phyloP scores from a whole-genome alignment of 768 basidiomycete genomes.

The Serpula lacrymans region DNA sequence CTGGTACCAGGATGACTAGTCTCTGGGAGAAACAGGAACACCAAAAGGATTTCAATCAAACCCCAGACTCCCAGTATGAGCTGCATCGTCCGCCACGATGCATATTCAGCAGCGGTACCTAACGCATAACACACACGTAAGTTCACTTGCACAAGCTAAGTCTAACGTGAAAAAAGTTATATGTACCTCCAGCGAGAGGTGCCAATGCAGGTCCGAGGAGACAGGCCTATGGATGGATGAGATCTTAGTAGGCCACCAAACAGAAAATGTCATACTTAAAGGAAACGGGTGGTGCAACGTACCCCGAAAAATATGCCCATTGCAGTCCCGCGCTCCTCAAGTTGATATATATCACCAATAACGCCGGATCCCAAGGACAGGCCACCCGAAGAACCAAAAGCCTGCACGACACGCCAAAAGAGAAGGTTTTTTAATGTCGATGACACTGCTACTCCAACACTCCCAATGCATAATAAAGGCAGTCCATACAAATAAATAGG shows the following conservation, averaged over 20 bases:
- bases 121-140: background rate
- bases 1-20: slow-evolving; percentile 59
- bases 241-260: background rate
- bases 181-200: slow-evolving; percentile 51
- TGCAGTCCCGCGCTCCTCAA: slow-evolving; percentile 59
- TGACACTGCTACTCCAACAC: slow-evolving; percentile 55
- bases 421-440: slow-evolving; percentile 44
- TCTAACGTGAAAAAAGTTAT: background rate
- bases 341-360: slow-evolving; percentile 62
- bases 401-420: slow-evolving; percentile 62
- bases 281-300: slow-evolving; percentile 3
- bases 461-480: slow-evolving; percentile 56
- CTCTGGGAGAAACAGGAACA: slow-evolving; percentile 56
- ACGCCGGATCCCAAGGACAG: slow-evolving; percentile 56
- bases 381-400: slow-evolving; percentile 57
- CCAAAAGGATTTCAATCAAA: slow-evolving; percentile 34
- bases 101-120: slow-evolving; percentile 54
- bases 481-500: slow-evolving; percentile 56
- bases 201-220: slow-evolving; percentile 62
- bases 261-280: slow-evolving; percentile 7
- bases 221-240: slow-evolving; percentile 34
- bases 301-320: slow-evolving; percentile 61
- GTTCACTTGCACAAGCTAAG: background rate
- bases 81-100: slow-evolving; percentile 67
- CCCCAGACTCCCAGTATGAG: slow-evolving; percentile 38